phyloP scores from a whole-genome alignment of 495 filamentous ascomycete species.

The Hypoxylon fuscum region DNA sequence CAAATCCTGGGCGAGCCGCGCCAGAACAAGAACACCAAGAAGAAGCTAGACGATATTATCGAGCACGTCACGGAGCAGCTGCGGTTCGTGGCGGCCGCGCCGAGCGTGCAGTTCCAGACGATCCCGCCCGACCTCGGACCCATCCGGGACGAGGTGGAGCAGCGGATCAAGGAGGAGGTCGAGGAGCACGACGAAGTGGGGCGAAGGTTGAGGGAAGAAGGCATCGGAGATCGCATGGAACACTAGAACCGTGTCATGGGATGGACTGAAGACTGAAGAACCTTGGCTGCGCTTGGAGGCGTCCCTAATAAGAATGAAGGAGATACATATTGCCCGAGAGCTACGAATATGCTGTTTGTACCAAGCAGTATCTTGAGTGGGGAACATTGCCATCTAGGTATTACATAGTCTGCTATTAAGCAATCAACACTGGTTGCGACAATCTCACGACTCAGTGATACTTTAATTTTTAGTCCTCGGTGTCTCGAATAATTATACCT shows the following conservation, averaged over 20 bases:
- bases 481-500: too few species aligned
- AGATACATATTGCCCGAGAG: too few species aligned
- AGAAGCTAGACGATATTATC: conserved; percentile 78
- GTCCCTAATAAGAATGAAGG: too few species aligned
- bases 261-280: too few species aligned
- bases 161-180: conserved; percentile 75
- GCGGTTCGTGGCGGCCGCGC: conserved; percentile 82
- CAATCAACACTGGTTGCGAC: too few species aligned
- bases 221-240: conserved; percentile 53
- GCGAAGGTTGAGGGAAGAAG: conserved; percentile 54
- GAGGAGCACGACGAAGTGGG: conserved; percentile 65
- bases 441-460: too few species aligned
- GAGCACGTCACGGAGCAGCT: conserved; percentile 83
- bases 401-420: too few species aligned
- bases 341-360: too few species aligned
- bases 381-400: too few species aligned
- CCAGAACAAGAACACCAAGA: conserved; percentile 79
- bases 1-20: conserved; percentile 67
- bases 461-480: too few species aligned
- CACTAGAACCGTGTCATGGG: conserved; percentile 30
- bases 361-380: too few species aligned
- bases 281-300: too few species aligned
- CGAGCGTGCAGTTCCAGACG: conserved; percentile 84
- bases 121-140: conserved; percentile 81
- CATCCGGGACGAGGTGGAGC: conserved; percentile 81